phyloP scores from a whole-genome alignment of 176 grass and related monocot genomes.

The Avena insularis region DNA sequence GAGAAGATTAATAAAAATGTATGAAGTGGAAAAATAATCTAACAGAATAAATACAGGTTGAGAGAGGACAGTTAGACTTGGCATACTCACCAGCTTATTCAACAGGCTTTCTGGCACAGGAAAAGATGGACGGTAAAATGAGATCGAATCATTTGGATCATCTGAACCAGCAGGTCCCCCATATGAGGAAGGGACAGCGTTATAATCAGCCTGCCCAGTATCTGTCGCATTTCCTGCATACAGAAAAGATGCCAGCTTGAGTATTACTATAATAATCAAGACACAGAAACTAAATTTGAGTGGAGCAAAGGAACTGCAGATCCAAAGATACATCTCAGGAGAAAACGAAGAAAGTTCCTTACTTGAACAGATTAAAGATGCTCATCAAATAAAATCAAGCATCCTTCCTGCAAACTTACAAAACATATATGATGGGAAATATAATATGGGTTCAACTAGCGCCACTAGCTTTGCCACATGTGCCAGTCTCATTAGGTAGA shows the following conservation, averaged over 20 bases:
- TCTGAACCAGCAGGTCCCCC: slow-evolving; percentile 50
- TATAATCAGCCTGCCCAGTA: slow-evolving; percentile 50
- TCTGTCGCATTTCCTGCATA: slow-evolving; percentile 52
- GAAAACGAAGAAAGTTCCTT: slow-evolving; percentile 60
- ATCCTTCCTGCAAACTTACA: slow-evolving; percentile 79
- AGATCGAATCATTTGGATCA: slow-evolving; percentile 41
- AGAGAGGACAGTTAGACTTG: slow-evolving; percentile 39
- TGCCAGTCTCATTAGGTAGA: slow-evolving; percentile 6
- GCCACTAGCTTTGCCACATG: slow-evolving; percentile 26
- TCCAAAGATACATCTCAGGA: slow-evolving; percentile 33
- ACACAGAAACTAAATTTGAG: slow-evolving; percentile 16
- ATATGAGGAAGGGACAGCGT: slow-evolving; percentile 77
- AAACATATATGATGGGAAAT: slow-evolving; percentile 45
- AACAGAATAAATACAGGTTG: slow-evolving; percentile 42
- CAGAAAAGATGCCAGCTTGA: slow-evolving; percentile 47
- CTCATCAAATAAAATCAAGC: slow-evolving; percentile 73
- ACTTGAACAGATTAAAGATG: slow-evolving; percentile 73
- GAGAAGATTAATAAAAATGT: slow-evolving; percentile 66
- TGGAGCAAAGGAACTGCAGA: neutral
- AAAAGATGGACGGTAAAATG: slow-evolving; percentile 73
- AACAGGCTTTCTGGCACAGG: slow-evolving; percentile 76
- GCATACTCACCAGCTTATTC: slow-evolving; percentile 76
- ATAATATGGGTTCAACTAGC: slow-evolving; percentile 38
- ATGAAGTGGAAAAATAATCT: slow-evolving; percentile 59
- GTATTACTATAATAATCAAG: neutral